Evolutionary conservation across 495 filamentous ascomycete species (phyloP).

Genomic region (Daldinia grandis): DNA sequence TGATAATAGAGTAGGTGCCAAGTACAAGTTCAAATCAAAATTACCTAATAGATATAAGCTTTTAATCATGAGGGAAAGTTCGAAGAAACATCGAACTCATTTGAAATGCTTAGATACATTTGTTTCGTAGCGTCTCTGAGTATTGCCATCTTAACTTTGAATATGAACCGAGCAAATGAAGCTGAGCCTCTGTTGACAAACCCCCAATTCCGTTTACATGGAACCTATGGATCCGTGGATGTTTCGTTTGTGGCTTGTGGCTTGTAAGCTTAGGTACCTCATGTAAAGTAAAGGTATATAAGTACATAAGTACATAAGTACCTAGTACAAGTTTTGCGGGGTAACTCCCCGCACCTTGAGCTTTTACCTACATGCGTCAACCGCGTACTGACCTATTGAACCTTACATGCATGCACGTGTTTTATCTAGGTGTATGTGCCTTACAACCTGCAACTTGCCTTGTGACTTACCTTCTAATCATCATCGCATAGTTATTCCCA

Average conservation of each 20-base stretch:
- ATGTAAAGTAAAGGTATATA: too few relatives aligned
- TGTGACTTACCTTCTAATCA: too few relatives aligned
- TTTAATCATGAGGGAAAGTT: background rate
- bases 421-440: background rate
- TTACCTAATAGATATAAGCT: too few relatives aligned
- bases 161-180: too few relatives aligned
- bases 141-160: background rate
- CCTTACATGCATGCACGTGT: too few relatives aligned
- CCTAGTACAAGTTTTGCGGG: constrained; percentile 14
- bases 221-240: too few relatives aligned
- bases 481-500: background rate
- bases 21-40: too few relatives aligned
- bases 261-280: background rate
- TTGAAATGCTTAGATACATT: background rate
- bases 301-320: too few relatives aligned
- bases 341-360: constrained; percentile 24
- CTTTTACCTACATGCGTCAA: constrained; percentile 5
- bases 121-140: constrained; percentile 17
- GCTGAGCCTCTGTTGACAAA: too few relatives aligned
- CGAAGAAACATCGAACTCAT: background rate
- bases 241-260: background rate
- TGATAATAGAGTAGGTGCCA: too few relatives aligned
- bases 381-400: background rate
- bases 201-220: background rate
- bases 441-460: too few relatives aligned